Conservation (phyloP, 169 alveolate species). For the Plasmodium berghei region DNA sequence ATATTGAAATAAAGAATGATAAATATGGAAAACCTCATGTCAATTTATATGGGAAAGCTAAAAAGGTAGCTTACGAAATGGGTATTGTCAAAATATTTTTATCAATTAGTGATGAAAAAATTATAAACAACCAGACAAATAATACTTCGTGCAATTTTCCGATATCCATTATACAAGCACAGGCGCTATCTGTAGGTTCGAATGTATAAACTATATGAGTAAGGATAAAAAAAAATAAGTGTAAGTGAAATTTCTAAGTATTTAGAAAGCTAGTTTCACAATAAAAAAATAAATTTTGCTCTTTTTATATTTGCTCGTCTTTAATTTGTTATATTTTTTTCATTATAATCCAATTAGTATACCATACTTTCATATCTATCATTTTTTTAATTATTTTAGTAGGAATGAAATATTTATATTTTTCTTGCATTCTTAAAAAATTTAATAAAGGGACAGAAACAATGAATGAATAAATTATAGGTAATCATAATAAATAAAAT, state of each 20-base stretch:
- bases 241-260: background rate
- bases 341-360: too few species aligned
- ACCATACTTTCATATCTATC: too few species aligned
- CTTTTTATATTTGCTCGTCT: too few species aligned
- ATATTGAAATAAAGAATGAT: slow-evolving; percentile 62
- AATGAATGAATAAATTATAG: too few species aligned
- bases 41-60: slow-evolving; percentile 45
- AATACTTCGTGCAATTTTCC: background rate
- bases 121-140: slow-evolving; percentile 8
- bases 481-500: too few species aligned
- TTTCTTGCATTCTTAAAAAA: too few species aligned
- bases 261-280: background rate
- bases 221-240: background rate
- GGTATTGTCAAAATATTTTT: slow-evolving; percentile 61
- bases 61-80: slow-evolving; percentile 45
- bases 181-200: slow-evolving; percentile 59
- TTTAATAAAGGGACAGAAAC: too few species aligned
- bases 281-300: too few species aligned
- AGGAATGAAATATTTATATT: too few species aligned
- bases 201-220: slow-evolving; percentile 7
- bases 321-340: too few species aligned
- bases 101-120: slow-evolving; percentile 64
- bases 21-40: slow-evolving; percentile 73
- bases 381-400: too few species aligned
- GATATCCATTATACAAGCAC: slow-evolving; percentile 57